Evolutionary conservation across 2,329 filamentous ascomycete species (phyloP).

Genomic region (Arthrobotrys entomopaga): DNA sequence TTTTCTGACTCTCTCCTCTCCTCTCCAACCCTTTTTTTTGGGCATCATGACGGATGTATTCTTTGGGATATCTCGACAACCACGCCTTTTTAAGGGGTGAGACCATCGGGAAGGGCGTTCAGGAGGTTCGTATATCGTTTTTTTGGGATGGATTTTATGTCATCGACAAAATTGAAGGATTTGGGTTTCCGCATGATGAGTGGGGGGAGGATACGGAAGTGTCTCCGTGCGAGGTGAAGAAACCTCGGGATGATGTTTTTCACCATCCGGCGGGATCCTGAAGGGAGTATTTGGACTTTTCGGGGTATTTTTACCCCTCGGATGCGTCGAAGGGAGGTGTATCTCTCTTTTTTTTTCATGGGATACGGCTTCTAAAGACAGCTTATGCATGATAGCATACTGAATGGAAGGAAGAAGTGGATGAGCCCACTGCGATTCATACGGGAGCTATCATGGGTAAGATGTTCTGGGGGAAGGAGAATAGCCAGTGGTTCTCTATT

Average conservation of each 20-base stretch:
- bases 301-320: background rate
- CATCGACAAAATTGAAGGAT: conserved; percentile 22
- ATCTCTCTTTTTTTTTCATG: too few relatives aligned
- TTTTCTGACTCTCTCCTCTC: conserved; percentile 17
- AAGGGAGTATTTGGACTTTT: conserved; percentile 3
- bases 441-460: background rate
- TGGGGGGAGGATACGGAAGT: conserved; percentile 22
- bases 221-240: conserved; percentile 14
- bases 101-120: conserved; percentile 15
- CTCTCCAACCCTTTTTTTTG: conserved; percentile 11
- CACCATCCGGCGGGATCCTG: conserved; percentile 7
- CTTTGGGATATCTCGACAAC: conserved; percentile 53
- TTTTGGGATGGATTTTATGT: conserved; percentile 13
- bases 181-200: conserved; percentile 33
- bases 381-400: background rate
- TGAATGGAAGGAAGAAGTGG: background rate
- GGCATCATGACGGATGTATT: conserved; percentile 26
- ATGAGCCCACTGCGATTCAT: background rate
- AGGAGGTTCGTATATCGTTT: conserved; percentile 47
- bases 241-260: conserved; percentile 1
- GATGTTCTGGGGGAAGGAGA: background rate
- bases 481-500: background rate
- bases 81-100: background rate
- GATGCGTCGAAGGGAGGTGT: too few relatives aligned
- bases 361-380: background rate